Base-by-base conservation (phyloP, 2,329 filamentous ascomycete species). In the Neonectria hederae region DNA sequence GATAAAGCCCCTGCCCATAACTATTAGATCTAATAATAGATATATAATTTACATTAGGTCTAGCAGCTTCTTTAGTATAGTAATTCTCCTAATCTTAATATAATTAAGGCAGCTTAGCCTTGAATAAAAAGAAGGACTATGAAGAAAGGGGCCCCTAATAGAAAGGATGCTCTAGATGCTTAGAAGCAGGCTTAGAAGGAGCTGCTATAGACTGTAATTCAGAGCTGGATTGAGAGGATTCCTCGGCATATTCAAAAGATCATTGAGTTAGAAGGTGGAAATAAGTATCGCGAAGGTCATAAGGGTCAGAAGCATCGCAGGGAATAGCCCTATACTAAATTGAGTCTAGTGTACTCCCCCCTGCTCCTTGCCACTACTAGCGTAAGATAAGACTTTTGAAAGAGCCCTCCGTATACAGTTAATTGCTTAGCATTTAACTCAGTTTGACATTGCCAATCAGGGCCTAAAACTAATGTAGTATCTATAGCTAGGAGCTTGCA, bases 101-200 rank as follows among this genome's bases (percentile, higher is more conserved):
- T 53, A 7, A 70, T 69, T 24, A 22, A 67, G 58, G 59, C 40
- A 51, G 51, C 54, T 11, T 70, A 48, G 60, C 49, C 30, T 13
- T 70, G 59, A 17, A 59, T 72, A 49, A 72, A 70, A 45, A 66
- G 62, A 59, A 19, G 24, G 19, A 70, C 42, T 56, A 72, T 26
- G 6, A 45, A 52, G 51, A 54, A 57, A 62, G 43, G 57, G 30
- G 7, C 35, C 54, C 21, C 35, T 14, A 54, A 11, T 4, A 35
- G 32, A 4, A 4, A 9, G 32, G 32, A 35, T 35, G 32, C 32
- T 14, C 3, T 35, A 4, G 8, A 35, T 2, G 32, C 45, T 28
- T 58, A 21, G 54, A 26, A 48, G 14, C 2, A 11, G 4, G 54
- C 28, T 40, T 58, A 9, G 54, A 19, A 58, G 5, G 30, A 51